Evolutionary conservation across 1,284 basidiomycete genomes (phyloP).

Genomic region (Irpex sp.): DNA sequence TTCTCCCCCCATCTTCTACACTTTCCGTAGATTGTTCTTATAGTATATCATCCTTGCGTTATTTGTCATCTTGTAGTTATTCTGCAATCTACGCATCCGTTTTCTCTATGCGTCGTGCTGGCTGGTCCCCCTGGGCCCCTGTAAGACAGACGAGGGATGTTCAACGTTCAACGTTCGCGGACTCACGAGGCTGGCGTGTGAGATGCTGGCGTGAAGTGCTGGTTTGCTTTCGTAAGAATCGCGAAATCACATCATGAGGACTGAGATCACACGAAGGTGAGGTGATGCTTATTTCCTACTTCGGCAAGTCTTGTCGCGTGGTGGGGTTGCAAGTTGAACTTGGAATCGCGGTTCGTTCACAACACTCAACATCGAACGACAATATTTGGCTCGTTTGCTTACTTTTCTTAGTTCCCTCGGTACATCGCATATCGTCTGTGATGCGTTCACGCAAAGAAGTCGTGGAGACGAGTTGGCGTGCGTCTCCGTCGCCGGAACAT

Average conservation of each 20-base stretch:
- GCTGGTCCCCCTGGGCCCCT: no score
- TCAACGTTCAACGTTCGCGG: not conserved
- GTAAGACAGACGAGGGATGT: no score
- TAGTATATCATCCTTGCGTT: slow-evolving; percentile 50
- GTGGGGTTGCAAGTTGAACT: not conserved
- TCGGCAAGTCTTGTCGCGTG: not conserved
- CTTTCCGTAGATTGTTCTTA: slow-evolving; percentile 33
- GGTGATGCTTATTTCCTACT: not conserved
- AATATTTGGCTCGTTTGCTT: not conserved
- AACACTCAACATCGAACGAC: not conserved
- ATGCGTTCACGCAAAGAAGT: not conserved
- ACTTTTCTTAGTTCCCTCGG: not conserved
- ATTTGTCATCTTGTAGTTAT: slow-evolving; percentile 68
- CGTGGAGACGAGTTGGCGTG: not conserved
- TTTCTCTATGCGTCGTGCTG: slow-evolving; percentile 10
- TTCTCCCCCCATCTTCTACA: slow-evolving; percentile 20
- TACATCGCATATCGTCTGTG: no score
- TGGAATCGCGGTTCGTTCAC: not conserved
- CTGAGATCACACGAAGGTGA: not conserved
- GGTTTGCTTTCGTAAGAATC: no score
- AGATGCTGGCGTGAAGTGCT: no score
- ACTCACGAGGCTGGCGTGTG: not conserved
- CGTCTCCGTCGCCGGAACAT: not conserved
- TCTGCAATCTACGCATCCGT: slow-evolving; percentile 33
- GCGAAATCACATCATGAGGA: no score